A percentile compares a stretch with the other conserved stretches of the same genome.
phyloP scores from a whole-genome alignment of 371 early-diverging fungal species.

The Mucor saturninus region DNA sequence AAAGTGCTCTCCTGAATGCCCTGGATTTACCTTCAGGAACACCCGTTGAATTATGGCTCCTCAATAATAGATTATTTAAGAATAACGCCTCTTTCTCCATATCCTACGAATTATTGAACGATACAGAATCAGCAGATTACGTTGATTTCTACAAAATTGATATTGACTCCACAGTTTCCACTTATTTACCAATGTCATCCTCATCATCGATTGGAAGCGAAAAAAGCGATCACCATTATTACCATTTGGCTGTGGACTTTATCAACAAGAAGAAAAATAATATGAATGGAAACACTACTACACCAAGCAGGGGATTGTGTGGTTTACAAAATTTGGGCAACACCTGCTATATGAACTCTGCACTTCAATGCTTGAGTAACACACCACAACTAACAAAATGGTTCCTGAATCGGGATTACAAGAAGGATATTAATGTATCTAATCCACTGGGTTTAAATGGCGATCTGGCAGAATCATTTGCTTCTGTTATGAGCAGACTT shows the following conservation, averaged over 20 bases:
- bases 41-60: slow-evolving; percentile 11
- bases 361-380: slow-evolving; percentile 91
- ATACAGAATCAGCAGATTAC: background rate
- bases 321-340: slow-evolving; percentile 97
- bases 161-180: background rate
- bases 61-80: background rate
- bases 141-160: slow-evolving; percentile 10
- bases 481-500: slow-evolving; percentile 64
- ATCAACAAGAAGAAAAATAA: slow-evolving; percentile 1
- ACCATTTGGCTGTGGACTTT: slow-evolving; percentile 11
- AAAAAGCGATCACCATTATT: background rate
- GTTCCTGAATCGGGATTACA: slow-evolving; percentile 77
- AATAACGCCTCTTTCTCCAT: background rate
- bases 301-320: slow-evolving; percentile 45
- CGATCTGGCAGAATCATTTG: slow-evolving; percentile 72
- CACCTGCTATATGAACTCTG: slow-evolving; percentile 97
- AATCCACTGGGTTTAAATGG: slow-evolving; percentile 89
- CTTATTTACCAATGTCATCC: background rate
- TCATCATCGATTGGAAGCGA: background rate
- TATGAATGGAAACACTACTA: slow-evolving; percentile 23
- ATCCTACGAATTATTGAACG: background rate
- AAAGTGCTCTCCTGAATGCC: slow-evolving; percentile 5
- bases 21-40: background rate
- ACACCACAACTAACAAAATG: slow-evolving; percentile 87
- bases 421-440: slow-evolving; percentile 66